phyloP scores from a whole-genome alignment of 1,139 yeast species.

The Pichia sp. region DNA sequence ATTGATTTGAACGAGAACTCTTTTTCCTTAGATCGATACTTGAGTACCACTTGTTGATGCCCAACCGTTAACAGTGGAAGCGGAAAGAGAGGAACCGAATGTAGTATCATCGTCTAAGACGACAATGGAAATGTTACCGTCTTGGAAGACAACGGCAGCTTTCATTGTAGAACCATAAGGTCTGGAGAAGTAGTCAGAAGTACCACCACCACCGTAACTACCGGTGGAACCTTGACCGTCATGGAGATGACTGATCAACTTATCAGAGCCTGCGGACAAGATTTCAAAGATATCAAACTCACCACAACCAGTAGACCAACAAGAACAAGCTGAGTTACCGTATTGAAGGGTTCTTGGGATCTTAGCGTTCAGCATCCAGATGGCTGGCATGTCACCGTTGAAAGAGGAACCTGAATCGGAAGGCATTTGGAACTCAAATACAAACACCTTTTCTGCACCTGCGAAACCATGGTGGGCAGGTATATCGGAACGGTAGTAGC shows the following conservation, averaged over 20 bases:
- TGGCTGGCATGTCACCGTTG: slow-evolving; percentile 86
- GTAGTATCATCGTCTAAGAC: slow-evolving; percentile 51
- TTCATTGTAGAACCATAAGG: slow-evolving; percentile 74
- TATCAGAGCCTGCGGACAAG: slow-evolving; percentile 64
- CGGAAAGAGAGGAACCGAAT: slow-evolving; percentile 52
- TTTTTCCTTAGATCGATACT: slow-evolving; percentile 30
- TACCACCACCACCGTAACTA: slow-evolving; percentile 72
- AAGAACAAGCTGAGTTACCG: slow-evolving; percentile 73
- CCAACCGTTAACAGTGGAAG: slow-evolving; percentile 56
- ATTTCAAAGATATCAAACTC: slow-evolving; percentile 91
- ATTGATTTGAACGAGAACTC: too few species aligned
- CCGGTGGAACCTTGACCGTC: slow-evolving; percentile 73
- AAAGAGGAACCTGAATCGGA: slow-evolving; percentile 36
- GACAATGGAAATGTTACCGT: slow-evolving; percentile 55
- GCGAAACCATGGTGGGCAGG: slow-evolving; percentile 94
- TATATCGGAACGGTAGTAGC: slow-evolving; percentile 76
- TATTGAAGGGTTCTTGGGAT: slow-evolving; percentile 93
- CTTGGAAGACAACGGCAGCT: slow-evolving; percentile 80
- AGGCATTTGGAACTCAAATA: slow-evolving; percentile 92
- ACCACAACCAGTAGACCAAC: slow-evolving; percentile 97
- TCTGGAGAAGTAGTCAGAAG: slow-evolving; percentile 80
- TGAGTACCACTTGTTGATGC: slow-evolving; percentile 45
- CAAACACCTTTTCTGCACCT: slow-evolving; percentile 73
- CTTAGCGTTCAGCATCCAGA: slow-evolving; percentile 91
- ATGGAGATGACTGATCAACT: slow-evolving; percentile 80